Evolutionary conservation across 495 filamentous ascomycete species (phyloP), one percentile per base, ranked within the genome.

Genomic region (Penicillium roqueforti): DNA sequence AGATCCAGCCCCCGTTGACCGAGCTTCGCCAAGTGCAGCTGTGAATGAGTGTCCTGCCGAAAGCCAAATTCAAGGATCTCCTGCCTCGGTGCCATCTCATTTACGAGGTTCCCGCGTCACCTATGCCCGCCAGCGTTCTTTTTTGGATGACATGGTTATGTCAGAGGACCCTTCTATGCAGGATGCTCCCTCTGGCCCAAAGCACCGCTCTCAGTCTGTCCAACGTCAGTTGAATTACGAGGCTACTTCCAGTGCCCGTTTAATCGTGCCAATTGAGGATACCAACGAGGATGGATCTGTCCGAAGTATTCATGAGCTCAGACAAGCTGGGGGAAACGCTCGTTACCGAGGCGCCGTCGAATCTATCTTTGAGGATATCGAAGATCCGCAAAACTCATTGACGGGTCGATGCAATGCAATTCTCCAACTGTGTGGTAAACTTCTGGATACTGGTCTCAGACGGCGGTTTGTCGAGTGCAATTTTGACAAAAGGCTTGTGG

Each of bases 281-380:
- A 71, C 68, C 26, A 64, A 76, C 25, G 79, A 78, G 23, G 73
- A 77, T 39, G 79, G 76, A 13, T 73, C 80, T 46, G 85, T 96
- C 53, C 83, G 87, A 44, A 93, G 85, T 56, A 87, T 97, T 31
- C 91, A 97, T 63, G 93, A 98, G 66, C 76, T 98, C 39, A 81
- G 91, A 56, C 87, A 90, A 57, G 85, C 90, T 36, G 93, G 93
- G 7, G 84, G 85, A 20, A 95, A 92, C 66, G 85, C 83, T 44
- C 86, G 91, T 18, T 91, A 95, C 52, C 71, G 85, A 6, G 83
- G 89, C 58, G 87, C 91, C 44, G 78, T 95, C 47, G 88, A 92
- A 60, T 84, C 89, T 45, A 76, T 95, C 9, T 77, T 96, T 53
- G 90, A 95, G 52, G 88, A 95, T 54, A 87, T 98, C 56, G 84